These are phyloP conservation scores for Yarrowia deformans DNA, from an alignment of 805 yeast species.

Conservation along the genomic window DNA sequence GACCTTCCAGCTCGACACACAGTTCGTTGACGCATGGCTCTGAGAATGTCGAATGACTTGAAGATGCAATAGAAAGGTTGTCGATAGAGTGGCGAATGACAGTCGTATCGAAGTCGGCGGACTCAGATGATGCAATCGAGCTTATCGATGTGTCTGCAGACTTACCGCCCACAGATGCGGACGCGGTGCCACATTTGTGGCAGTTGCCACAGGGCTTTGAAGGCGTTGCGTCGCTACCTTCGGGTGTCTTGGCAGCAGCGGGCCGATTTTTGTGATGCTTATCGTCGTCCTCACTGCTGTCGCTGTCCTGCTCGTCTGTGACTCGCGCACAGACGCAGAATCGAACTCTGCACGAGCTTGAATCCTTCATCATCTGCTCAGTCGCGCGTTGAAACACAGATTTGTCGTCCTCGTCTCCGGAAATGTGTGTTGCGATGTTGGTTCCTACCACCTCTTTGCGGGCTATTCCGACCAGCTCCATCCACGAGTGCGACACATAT, in stretches of 20 bases:
- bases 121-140: conserved; percentile 5
- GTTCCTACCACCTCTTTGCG: conserved; percentile 60
- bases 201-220: conserved; percentile 9
- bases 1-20: conserved; percentile 80
- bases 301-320: conserved; percentile 15
- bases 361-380: conserved; percentile 72
- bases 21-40: conserved; percentile 46
- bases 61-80: conserved; percentile 9
- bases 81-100: conserved; percentile 32
- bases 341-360: conserved; percentile 77
- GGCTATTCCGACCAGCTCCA: conserved; percentile 72
- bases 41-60: conserved; percentile 15
- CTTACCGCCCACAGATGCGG: background rate
- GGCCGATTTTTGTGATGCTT: background rate
- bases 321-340: conserved; percentile 56
- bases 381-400: conserved; percentile 74
- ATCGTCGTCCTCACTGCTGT: conserved; percentile 30
- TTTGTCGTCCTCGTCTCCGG: conserved; percentile 70
- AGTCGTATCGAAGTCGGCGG: conserved; percentile 19
- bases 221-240: background rate
- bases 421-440: conserved; percentile 68
- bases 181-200: conserved; percentile 6
- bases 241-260: background rate
- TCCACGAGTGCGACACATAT: conserved; percentile 81
- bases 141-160: conserved; percentile 24